Percentiles rank a stretch among this genome's conserved stretches.
These are phyloP conservation scores for Aegle marmelos DNA, from an alignment of 345 rosid species.

Conservation along the genomic window DNA sequence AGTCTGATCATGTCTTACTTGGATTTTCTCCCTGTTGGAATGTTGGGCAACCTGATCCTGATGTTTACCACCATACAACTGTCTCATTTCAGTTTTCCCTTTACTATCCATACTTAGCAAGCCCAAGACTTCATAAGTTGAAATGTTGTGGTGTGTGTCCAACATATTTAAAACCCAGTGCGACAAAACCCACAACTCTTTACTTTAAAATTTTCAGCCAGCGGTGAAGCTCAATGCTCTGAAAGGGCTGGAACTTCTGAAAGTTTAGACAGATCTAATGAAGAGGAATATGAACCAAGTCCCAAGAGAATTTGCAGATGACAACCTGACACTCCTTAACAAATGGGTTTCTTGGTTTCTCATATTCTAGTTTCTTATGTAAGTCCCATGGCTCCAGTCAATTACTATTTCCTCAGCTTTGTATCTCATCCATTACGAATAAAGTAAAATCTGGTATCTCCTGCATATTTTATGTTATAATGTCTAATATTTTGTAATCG, in stretches of 20 bases:
- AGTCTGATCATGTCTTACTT: not conserved
- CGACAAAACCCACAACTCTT: not conserved
- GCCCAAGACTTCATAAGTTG: not conserved
- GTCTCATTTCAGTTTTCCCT: not conserved
- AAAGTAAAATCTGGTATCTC: too few species aligned
- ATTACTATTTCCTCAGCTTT: too few species aligned
- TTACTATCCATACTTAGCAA: not conserved
- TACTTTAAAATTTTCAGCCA: not conserved
- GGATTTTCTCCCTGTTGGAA: not conserved
- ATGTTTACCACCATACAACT: too few species aligned
- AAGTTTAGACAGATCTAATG: not conserved
- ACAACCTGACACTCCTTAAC: not conserved
- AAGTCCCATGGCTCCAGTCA: too few species aligned
- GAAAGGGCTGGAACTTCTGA: not conserved
- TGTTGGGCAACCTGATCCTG: not conserved
- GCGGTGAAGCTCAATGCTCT: not conserved
- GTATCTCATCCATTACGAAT: too few species aligned
- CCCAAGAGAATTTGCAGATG: too few species aligned
- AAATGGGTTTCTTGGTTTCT: not conserved
- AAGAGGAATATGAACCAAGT: not conserved
- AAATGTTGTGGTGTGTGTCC: constrained; percentile 1
- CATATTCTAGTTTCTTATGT: not conserved
- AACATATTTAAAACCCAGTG: not conserved
- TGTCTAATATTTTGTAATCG: too few species aligned
- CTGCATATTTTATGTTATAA: too few species aligned